phyloP scores from a whole-genome alignment of 2,329 filamentous ascomycete species.

The Metarhizium anisopliae region DNA sequence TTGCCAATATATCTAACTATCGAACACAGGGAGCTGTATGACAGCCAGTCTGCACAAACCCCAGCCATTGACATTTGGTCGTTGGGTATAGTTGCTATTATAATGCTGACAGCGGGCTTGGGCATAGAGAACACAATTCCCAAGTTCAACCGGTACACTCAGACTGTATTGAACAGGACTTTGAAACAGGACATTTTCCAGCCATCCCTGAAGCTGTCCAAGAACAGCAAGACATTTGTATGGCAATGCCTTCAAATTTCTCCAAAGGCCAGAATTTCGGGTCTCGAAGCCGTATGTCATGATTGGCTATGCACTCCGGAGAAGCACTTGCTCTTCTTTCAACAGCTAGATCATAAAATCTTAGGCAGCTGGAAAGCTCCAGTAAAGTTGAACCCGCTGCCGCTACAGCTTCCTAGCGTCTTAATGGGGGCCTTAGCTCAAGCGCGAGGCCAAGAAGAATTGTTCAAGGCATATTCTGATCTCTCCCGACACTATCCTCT shows the following conservation, averaged over 20 bases:
- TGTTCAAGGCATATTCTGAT: neutral
- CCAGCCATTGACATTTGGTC: constrained; percentile 43
- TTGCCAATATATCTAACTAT: constrained; percentile 1
- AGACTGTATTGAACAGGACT: constrained; percentile 14
- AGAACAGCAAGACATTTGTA: constrained; percentile 19
- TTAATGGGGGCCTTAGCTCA: neutral
- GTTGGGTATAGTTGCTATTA: constrained; percentile 36
- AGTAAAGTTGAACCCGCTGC: constrained; percentile 23
- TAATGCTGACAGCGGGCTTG: constrained; percentile 20
- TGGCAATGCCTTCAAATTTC: constrained; percentile 20
- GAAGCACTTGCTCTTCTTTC: constrained; percentile 22
- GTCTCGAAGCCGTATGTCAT: constrained; percentile 19
- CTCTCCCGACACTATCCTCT: constrained; percentile 2
- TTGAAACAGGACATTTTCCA: constrained; percentile 11
- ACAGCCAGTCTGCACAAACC: constrained; percentile 18
- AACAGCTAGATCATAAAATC: constrained; percentile 20
- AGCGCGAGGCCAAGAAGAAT: neutral
- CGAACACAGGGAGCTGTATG: constrained; percentile 28
- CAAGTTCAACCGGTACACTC: constrained; percentile 18
- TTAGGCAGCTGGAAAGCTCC: constrained; percentile 17
- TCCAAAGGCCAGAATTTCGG: constrained; percentile 18
- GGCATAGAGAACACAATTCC: constrained; percentile 10
- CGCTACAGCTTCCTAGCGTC: constrained; percentile 22
- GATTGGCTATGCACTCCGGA: constrained; percentile 25
- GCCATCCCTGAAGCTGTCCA: constrained; percentile 12